Evolutionary conservation across 805 yeast species (phyloP).

Genomic region (Pichia pseudocactophila): DNA sequence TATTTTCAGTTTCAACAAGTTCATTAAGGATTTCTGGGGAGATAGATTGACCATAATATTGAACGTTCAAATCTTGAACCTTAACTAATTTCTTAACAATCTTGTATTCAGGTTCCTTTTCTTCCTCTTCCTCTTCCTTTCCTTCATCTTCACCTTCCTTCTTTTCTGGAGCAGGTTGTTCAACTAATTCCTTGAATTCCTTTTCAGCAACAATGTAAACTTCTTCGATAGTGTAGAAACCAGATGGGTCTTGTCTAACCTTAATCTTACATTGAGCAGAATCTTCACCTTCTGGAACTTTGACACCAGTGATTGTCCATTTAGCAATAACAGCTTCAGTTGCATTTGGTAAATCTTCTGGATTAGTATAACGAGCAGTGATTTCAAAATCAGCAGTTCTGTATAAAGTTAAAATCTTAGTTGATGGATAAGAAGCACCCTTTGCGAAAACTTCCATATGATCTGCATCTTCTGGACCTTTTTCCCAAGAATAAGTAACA

Average conservation of each 20-base stretch:
- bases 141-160: constrained; percentile 25
- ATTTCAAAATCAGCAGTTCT: constrained; percentile 83
- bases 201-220: constrained; percentile 94
- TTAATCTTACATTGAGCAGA: constrained; percentile 82
- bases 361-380: constrained; percentile 77
- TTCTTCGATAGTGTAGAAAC: constrained; percentile 85
- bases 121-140: constrained; percentile 20
- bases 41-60: constrained; percentile 53
- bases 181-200: constrained; percentile 80
- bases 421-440: constrained; percentile 88
- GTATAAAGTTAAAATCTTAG: constrained; percentile 90
- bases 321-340: constrained; percentile 59
- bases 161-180: constrained; percentile 38
- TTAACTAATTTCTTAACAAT: constrained; percentile 90
- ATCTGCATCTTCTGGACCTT: constrained; percentile 83
- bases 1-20: constrained; percentile 73
- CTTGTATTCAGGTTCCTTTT: constrained; percentile 76
- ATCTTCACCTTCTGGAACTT: constrained; percentile 65
- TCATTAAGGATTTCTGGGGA: constrained; percentile 46
- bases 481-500: constrained; percentile 92
- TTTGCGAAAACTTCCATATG: constrained; percentile 95
- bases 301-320: constrained; percentile 84
- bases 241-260: constrained; percentile 95
- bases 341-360: constrained; percentile 63
- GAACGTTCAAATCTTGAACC: constrained; percentile 68